Evolutionary conservation across 805 yeast genomes (phyloP).

Genomic region (Lachancea sp.): DNA sequence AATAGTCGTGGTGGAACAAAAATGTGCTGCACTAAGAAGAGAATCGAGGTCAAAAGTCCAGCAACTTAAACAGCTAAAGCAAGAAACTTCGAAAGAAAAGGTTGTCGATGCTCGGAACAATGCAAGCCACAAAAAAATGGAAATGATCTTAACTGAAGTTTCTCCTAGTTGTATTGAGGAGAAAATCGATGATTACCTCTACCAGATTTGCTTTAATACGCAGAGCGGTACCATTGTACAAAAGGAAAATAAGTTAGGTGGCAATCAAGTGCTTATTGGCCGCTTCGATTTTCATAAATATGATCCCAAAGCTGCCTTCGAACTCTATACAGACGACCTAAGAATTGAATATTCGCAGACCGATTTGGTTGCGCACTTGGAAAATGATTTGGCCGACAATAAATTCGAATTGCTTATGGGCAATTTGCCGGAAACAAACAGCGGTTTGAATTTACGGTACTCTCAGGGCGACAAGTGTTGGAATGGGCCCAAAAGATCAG

Average conservation of each 20-base stretch:
- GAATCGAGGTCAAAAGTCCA: constrained; percentile 3
- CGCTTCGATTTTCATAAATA: constrained; percentile 11
- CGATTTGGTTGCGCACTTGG: constrained; percentile 23
- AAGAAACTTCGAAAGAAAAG: not conserved
- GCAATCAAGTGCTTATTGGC: constrained; percentile 26
- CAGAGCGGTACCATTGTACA: constrained; percentile 19
- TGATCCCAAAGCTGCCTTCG: constrained; percentile 14
- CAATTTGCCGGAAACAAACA: constrained; percentile 29
- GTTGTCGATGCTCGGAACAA: not conserved
- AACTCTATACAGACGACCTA: constrained; percentile 21
- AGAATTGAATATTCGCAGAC: constrained; percentile 20
- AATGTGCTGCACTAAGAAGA: constrained; percentile 3
- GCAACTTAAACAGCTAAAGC: not conserved
- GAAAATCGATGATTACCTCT: constrained; percentile 20
- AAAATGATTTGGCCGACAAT: constrained; percentile 15
- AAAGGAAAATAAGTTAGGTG: constrained; percentile 19
- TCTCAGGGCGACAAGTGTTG: constrained; percentile 75
- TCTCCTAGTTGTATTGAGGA: constrained; percentile 9
- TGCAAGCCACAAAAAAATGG: not conserved
- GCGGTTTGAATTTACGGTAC: constrained; percentile 38
- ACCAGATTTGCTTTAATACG: constrained; percentile 21
- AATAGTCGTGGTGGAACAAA: not conserved
- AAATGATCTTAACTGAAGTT: constrained; percentile 1
- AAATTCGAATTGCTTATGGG: constrained; percentile 19
- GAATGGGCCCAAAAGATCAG: constrained; percentile 87